Conservation (phyloP, 345 rosid genomes). For the Raphanus raphanistrum region DNA sequence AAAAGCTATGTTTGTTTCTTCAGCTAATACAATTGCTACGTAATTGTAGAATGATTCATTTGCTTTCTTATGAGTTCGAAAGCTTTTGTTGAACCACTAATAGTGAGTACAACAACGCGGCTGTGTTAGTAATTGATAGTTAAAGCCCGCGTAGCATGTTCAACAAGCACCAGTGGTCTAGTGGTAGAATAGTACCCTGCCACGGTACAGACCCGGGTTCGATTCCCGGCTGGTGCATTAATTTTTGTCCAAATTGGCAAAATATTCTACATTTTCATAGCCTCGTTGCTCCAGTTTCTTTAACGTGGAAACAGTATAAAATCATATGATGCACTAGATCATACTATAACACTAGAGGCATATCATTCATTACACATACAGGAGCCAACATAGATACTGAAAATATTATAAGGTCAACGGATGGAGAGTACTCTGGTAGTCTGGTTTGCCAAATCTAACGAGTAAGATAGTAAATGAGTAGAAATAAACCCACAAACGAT, state of each 20-base stretch:
- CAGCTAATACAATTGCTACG: conserved; percentile 8
- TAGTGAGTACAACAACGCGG: too few species aligned
- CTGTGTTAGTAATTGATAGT: too few species aligned
- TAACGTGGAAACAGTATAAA: not conserved
- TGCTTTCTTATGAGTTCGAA: not conserved
- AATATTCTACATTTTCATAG: not conserved
- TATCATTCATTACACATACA: conserved; percentile 18
- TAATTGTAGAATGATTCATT: not conserved
- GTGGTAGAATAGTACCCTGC: conserved; percentile 81
- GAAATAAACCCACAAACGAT: conserved; percentile 77
- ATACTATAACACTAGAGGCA: conserved; percentile 21
- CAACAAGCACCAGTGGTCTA: conserved; percentile 62
- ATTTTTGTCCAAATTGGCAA: too few species aligned
- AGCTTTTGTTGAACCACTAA: too few species aligned
- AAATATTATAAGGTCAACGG: conserved; percentile 19
- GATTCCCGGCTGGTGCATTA: conserved; percentile 72
- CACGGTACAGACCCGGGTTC: conserved; percentile 74
- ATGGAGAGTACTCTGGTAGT: not conserved
- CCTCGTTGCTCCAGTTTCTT: too few species aligned
- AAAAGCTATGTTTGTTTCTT: conserved; percentile 30
- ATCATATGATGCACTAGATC: not conserved
- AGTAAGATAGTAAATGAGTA: conserved; percentile 79
- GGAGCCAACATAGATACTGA: conserved; percentile 7
- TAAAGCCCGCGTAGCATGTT: too few species aligned
- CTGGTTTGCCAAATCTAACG: conserved; percentile 41